A percentile compares a stretch with the other conserved stretches of the same genome.
Evolutionary conservation across 108 stramenopile species (phyloP).

Genomic region (Fistulifera pelliculosa): DNA sequence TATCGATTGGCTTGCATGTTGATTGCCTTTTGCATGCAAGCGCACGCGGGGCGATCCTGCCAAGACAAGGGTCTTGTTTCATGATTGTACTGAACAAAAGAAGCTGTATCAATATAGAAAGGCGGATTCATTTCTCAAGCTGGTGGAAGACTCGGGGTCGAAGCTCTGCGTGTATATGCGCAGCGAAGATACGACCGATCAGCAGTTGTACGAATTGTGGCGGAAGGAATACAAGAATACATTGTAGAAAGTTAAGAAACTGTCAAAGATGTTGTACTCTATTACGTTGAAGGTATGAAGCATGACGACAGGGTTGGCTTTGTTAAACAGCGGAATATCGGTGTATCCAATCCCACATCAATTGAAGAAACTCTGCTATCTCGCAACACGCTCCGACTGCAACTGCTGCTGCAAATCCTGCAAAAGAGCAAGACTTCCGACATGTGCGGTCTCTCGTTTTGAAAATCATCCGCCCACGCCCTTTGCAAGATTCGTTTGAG

Average conservation of each 20-base stretch:
- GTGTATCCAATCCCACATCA: too few species aligned
- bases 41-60: slow-evolving; percentile 12
- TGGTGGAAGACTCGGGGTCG: background rate
- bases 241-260: background rate
- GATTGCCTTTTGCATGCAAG: slow-evolving; percentile 28
- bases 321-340: too few species aligned
- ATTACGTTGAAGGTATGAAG: too few species aligned
- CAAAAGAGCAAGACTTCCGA: too few species aligned
- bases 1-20: slow-evolving; percentile 27
- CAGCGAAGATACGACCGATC: slow-evolving; percentile 16
- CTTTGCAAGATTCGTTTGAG: slow-evolving; percentile 32
- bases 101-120: background rate
- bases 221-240: background rate
- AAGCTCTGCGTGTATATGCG: slow-evolving; percentile 17
- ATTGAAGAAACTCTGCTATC: too few species aligned
- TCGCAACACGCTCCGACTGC: too few species aligned
- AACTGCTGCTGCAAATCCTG: too few species aligned
- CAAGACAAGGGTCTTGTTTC: slow-evolving; percentile 15
- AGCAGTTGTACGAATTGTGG: slow-evolving; percentile 17
- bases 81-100: slow-evolving; percentile 17
- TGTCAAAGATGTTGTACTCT: too few species aligned
- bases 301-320: too few species aligned
- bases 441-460: too few species aligned
- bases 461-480: slow-evolving; percentile 28
- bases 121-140: slow-evolving; percentile 14